Evolutionary conservation across 2,329 filamentous ascomycete species (phyloP).

Genomic region (Fusarium sp.): DNA sequence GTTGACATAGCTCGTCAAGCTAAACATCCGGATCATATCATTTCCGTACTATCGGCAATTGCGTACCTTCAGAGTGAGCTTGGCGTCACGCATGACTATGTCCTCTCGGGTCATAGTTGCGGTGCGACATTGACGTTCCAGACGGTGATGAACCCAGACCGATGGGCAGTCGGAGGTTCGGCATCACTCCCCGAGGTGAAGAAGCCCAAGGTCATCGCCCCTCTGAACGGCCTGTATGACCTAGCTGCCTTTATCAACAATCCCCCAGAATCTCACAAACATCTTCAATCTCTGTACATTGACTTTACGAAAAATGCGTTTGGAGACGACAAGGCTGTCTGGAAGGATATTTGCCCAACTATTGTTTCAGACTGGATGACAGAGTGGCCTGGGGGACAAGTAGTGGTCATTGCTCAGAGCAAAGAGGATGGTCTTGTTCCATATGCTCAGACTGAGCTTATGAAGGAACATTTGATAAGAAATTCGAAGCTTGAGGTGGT

Average conservation of each 20-base stretch:
- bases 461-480: not conserved
- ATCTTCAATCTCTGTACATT: not conserved
- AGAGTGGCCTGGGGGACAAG: constrained; percentile 1
- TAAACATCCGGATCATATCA: constrained; percentile 1
- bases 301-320: constrained; percentile 5
- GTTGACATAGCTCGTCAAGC: not conserved
- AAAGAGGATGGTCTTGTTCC: not conserved
- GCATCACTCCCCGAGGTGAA: rapidly evolving
- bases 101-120: not conserved
- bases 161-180: not conserved
- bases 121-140: not conserved
- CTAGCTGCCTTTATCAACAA: not conserved
- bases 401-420: not conserved
- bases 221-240: not conserved
- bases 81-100: not conserved
- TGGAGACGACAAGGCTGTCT: not conserved
- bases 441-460: not conserved
- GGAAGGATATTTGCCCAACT: not conserved
- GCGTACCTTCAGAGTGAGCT: not conserved
- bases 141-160: not conserved
- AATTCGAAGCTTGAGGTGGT: not conserved
- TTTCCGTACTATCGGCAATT: not conserved
- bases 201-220: not conserved
- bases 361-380: not conserved
- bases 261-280: not conserved